Conservation (phyloP, 2,329 filamentous ascomycete species). For the Penicillium sp. region DNA sequence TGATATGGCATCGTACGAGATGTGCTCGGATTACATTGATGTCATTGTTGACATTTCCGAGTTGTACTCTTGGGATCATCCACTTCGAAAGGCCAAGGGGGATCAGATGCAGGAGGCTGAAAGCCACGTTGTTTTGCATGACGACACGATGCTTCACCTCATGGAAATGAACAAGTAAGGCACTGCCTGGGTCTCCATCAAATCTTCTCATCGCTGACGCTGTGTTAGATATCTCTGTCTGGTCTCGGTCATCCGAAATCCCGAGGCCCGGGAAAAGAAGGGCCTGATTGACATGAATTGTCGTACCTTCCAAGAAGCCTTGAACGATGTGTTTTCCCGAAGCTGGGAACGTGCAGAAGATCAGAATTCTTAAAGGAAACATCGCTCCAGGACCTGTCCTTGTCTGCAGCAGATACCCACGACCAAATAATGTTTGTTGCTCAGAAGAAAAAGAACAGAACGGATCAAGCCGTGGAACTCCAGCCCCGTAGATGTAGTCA, state of each 20-base stretch:
- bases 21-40: slow-evolving; percentile 97
- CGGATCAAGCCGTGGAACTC: too few relatives aligned
- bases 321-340: slow-evolving; percentile 56
- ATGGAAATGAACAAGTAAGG: slow-evolving; percentile 62
- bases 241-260: slow-evolving; percentile 59
- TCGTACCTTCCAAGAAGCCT: slow-evolving; percentile 56
- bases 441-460: too few relatives aligned
- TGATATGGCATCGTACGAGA: slow-evolving; percentile 94
- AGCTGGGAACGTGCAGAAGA: slow-evolving; percentile 39
- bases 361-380: slow-evolving; percentile 13
- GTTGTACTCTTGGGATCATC: slow-evolving; percentile 73
- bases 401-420: not conserved
- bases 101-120: slow-evolving; percentile 52
- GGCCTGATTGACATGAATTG: slow-evolving; percentile 63
- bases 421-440: too few relatives aligned
- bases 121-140: slow-evolving; percentile 57
- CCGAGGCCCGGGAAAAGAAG: slow-evolving; percentile 59
- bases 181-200: not conserved
- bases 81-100: slow-evolving; percentile 35
- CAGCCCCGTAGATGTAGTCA: too few relatives aligned
- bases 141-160: slow-evolving; percentile 57
- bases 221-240: slow-evolving; percentile 53
- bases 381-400: not conserved
- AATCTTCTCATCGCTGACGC: too few relatives aligned
- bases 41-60: slow-evolving; percentile 96